These are phyloP conservation scores for Tolypocladium album DNA, from an alignment of 2,329 filamentous ascomycete genomes.

Conservation along the genomic window DNA sequence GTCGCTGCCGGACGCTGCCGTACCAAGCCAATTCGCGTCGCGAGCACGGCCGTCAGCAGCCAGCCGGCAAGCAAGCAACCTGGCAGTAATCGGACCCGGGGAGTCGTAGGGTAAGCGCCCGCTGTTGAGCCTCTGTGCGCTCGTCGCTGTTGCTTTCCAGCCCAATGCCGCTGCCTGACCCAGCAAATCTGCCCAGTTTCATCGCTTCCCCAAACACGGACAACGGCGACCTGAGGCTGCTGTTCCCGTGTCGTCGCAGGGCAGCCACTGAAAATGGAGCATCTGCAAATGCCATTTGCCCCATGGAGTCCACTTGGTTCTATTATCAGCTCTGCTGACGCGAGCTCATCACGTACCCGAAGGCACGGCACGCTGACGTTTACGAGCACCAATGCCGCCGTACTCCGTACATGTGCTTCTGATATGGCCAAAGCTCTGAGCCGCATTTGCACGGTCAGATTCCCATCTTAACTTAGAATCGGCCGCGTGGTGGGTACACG, in stretches of 20 bases:
- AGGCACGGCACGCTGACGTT: not conserved
- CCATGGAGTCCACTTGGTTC: not conserved
- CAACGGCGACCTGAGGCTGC: not conserved
- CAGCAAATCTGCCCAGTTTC: not conserved
- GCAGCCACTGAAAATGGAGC: not conserved
- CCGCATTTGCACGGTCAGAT: not conserved
- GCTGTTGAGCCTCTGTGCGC: not conserved
- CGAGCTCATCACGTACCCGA: not conserved
- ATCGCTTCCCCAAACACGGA: not conserved
- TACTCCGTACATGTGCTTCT: not conserved
- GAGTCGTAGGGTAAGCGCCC: not conserved
- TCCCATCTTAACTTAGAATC: not conserved
- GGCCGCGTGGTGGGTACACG: not conserved
- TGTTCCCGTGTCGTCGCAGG: not conserved
- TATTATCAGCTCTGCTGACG: not conserved
- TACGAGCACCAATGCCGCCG: not conserved
- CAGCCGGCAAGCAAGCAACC: not conserved
- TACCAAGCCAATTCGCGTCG: not conserved
- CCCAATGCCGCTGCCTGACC: not conserved
- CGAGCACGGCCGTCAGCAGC: not conserved
- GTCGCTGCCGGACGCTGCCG: not conserved
- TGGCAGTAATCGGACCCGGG: not conserved
- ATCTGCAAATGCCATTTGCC: not conserved
- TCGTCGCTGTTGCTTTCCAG: not conserved
- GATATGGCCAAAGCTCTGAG: not conserved